These are phyloP conservation scores for Cytospora piceae DNA, from an alignment of 2,329 filamentous ascomycete genomes.

Conservation along the genomic window DNA sequence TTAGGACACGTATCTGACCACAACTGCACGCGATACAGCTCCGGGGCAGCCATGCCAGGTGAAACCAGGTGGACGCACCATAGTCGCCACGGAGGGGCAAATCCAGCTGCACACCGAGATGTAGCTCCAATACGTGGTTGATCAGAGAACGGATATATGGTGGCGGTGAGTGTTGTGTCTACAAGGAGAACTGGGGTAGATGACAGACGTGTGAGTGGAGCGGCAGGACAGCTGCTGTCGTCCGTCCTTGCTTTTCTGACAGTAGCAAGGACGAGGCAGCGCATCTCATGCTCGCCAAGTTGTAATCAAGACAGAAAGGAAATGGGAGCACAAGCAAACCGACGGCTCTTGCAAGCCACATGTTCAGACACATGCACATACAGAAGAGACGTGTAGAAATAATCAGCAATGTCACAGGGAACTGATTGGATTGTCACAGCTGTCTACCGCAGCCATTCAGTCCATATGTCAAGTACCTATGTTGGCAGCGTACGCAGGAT, in stretches of 20 bases:
- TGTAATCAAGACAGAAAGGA: too few relatives aligned
- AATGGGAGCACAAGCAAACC: background rate
- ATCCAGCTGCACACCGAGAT: background rate
- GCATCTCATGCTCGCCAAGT: too few relatives aligned
- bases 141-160: background rate
- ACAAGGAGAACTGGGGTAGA: background rate
- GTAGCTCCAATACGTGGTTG: background rate
- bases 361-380: background rate
- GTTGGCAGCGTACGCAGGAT: slow-evolving; percentile 1
- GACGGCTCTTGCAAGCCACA: background rate
- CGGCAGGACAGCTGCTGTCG: too few relatives aligned
- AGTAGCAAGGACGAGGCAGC: too few relatives aligned
- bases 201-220: background rate
- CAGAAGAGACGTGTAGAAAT: background rate
- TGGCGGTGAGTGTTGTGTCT: background rate
- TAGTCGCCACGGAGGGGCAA: too few relatives aligned
- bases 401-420: background rate
- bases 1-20: background rate
- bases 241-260: too few relatives aligned
- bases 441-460: slow-evolving; percentile 16
- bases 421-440: slow-evolving; percentile 18
- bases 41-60: too few relatives aligned
- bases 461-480: slow-evolving; percentile 1
- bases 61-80: too few relatives aligned
- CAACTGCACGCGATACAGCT: background rate